phyloP scores from a whole-genome alignment of 257 asterid genomes.

The Salvia splendens region DNA sequence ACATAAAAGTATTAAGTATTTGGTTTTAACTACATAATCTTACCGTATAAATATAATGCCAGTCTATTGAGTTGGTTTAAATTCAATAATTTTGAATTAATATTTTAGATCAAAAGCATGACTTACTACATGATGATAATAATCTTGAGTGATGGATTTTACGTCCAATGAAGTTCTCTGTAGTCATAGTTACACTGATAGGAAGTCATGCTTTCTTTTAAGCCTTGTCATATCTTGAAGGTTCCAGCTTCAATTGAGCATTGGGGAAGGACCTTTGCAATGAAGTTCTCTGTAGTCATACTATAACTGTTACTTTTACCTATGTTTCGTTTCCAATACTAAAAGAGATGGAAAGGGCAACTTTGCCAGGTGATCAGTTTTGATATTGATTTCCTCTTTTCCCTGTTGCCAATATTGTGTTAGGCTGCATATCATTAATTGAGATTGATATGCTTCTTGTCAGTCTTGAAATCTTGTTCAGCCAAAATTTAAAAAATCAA shows the following conservation, averaged over 20 bases:
- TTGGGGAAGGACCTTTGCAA: background rate
- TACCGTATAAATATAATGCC: background rate
- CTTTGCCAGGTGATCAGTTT: slow-evolving; percentile 47
- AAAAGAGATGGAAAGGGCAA: slow-evolving; percentile 24
- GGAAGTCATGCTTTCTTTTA: slow-evolving; percentile 26
- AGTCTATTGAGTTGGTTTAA: background rate
- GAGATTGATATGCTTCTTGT: slow-evolving; percentile 19
- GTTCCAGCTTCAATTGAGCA: background rate
- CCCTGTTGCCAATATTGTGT: slow-evolving; percentile 46
- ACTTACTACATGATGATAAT: slow-evolving; percentile 44
- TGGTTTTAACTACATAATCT: background rate
- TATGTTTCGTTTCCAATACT: background rate
- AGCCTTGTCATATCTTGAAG: background rate
- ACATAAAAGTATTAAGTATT: too few species aligned
- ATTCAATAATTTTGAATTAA: background rate
- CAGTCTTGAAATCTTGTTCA: slow-evolving; percentile 13
- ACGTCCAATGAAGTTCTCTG: slow-evolving; percentile 38
- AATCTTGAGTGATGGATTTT: slow-evolving; percentile 41
- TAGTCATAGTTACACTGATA: slow-evolving; percentile 61
- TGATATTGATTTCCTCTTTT: slow-evolving; percentile 36
- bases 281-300: too few species aligned
- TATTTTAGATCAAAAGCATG: background rate
- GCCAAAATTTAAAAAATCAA: slow-evolving; percentile 18
- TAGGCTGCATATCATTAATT: slow-evolving; percentile 13
- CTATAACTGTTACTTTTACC: background rate